Percentiles rank a stretch among this genome's conserved stretches.
Conservation (phyloP, 192 early-diverging fungal species). For the Backusella circina region DNA sequence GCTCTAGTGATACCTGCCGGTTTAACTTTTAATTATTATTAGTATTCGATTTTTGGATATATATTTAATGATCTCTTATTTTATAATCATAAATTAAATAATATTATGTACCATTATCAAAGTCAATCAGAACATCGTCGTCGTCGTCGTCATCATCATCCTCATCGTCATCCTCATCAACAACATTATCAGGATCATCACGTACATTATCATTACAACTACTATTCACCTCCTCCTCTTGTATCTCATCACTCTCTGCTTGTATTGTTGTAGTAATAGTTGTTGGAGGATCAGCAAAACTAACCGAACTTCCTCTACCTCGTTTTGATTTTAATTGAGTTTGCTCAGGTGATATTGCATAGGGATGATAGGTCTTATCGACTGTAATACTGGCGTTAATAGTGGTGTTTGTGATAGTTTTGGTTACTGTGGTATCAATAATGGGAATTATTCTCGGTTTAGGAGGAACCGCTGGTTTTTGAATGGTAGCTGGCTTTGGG, state of each 20-base stretch:
- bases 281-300: slow-evolving; percentile 17
- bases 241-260: slow-evolving; percentile 11
- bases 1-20: neutral
- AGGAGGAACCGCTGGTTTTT: slow-evolving; percentile 37
- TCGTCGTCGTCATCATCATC: slow-evolving; percentile 40
- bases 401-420: neutral
- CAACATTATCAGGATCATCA: slow-evolving; percentile 8
- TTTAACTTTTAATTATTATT: neutral
- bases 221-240: neutral
- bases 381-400: slow-evolving; percentile 27
- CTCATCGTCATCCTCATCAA: slow-evolving; percentile 34
- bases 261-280: neutral
- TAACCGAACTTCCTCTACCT: slow-evolving; percentile 16
- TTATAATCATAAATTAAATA: neutral
- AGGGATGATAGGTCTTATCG: neutral
- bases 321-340: neutral
- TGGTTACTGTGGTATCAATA: neutral
- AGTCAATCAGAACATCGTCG: slow-evolving; percentile 28
- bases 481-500: slow-evolving; percentile 21
- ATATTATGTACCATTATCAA: neutral
- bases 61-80: neutral
- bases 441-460: slow-evolving; percentile 35
- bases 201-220: slow-evolving; percentile 3
- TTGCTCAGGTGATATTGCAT: neutral
- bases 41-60: neutral